A percentile compares a stretch with the other conserved stretches of the same genome.
Conservation (phyloP, 495 filamentous ascomycete genomes). For the Parmelia sp. region DNA sequence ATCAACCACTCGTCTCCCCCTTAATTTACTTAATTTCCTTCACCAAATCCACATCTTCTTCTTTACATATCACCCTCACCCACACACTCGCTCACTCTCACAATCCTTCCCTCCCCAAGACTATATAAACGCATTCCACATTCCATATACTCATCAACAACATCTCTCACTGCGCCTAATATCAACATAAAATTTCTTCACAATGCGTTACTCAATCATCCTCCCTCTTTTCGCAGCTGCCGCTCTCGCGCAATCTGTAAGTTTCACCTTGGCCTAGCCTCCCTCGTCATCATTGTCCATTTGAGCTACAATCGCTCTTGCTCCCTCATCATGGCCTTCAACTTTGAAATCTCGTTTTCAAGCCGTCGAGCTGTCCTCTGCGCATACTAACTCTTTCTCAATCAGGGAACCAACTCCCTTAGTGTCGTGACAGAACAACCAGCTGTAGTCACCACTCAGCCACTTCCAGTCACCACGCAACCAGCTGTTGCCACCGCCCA, state of each 20-base stretch:
- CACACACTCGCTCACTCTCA: constrained; percentile 16
- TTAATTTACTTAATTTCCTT: too few relatives aligned
- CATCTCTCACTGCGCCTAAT: not conserved
- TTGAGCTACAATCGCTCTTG: not conserved
- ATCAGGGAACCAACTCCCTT: constrained; percentile 42
- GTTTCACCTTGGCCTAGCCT: not conserved
- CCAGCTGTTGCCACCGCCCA: constrained; percentile 41
- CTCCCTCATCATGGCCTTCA: not conserved
- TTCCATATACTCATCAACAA: not conserved
- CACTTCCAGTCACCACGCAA: constrained; percentile 33
- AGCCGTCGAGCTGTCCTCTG: not conserved
- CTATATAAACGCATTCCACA: not conserved
- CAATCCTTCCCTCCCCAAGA: not conserved
- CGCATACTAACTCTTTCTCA: not conserved
- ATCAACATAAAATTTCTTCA: constrained; percentile 4
- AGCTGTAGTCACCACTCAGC: constrained; percentile 32
- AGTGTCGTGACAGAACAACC: constrained; percentile 52
- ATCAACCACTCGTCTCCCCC: constrained; percentile 6
- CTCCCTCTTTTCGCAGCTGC: constrained; percentile 13
- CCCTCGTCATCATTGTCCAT: not conserved
- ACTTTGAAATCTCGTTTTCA: not conserved
- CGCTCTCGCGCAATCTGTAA: constrained; percentile 17
- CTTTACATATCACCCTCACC: not conserved
- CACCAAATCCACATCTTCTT: too few relatives aligned
- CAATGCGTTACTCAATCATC: constrained; percentile 20